Percentiles rank a stretch among this genome's conserved stretches.
Evolutionary conservation across 2,329 filamentous ascomycete genomes (phyloP).

Genomic region (Neonectria coccinea): DNA sequence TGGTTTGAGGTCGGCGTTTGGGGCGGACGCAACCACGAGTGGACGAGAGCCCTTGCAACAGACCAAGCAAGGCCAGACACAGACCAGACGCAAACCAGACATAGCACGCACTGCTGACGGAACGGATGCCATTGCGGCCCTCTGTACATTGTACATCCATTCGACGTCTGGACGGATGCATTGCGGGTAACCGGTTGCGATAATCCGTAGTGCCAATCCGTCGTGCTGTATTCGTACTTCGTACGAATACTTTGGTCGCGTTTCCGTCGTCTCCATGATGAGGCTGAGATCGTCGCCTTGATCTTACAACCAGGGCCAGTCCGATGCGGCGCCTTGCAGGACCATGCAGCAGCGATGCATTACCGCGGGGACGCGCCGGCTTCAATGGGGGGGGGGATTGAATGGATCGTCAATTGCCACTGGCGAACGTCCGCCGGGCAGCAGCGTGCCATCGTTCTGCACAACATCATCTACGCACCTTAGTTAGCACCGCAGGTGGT

Average conservation of each 20-base stretch:
- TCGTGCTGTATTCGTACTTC: background rate
- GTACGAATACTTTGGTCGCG: constrained; percentile 12
- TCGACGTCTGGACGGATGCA: background rate
- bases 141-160: constrained; percentile 34
- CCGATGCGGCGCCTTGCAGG: constrained; percentile 33
- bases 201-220: background rate
- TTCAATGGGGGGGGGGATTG: constrained; percentile 17
- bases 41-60: constrained; percentile 37
- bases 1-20: constrained; percentile 46
- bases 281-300: constrained; percentile 43
- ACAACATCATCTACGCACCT: constrained; percentile 40
- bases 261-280: constrained; percentile 28
- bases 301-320: constrained; percentile 24
- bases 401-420: constrained; percentile 16
- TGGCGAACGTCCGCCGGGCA: constrained; percentile 23
- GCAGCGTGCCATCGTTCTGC: constrained; percentile 34
- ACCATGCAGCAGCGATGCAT: constrained; percentile 33
- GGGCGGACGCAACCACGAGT: constrained; percentile 45
- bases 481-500: constrained; percentile 13
- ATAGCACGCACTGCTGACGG: background rate
- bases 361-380: constrained; percentile 28
- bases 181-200: background rate
- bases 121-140: constrained; percentile 31
- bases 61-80: constrained; percentile 12
- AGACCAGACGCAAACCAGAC: constrained; percentile 12